Conservation (phyloP, 1,139 yeast species). For the Zhuliangozyma parablackwelliae region DNA sequence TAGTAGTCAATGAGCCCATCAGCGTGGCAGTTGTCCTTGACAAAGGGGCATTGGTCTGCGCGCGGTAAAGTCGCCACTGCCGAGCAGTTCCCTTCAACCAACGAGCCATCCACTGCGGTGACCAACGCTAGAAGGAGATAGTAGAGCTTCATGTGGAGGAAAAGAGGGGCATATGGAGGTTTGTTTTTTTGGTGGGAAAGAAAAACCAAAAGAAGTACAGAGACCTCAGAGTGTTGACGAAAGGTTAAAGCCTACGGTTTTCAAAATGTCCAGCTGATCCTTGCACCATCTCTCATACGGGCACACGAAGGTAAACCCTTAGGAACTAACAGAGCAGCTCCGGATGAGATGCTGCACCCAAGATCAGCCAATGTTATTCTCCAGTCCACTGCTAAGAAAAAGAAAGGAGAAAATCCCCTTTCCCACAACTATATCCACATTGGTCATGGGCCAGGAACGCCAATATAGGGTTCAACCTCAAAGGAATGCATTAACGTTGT, state of each 20-base stretch:
- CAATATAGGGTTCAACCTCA: slow-evolving; percentile 70
- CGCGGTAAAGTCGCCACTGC: slow-evolving; percentile 12
- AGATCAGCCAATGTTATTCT: slow-evolving; percentile 61
- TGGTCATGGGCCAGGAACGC: slow-evolving; percentile 75
- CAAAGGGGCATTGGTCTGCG: slow-evolving; percentile 42
- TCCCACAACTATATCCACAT: slow-evolving; percentile 51
- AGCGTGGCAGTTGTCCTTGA: slow-evolving; percentile 32
- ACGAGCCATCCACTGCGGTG: too few species aligned
- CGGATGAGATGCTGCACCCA: slow-evolving; percentile 79
- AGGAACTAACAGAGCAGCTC: slow-evolving; percentile 44
- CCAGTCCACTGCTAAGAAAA: slow-evolving; percentile 54
- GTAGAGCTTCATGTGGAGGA: too few species aligned
- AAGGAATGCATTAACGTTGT: slow-evolving; percentile 64
- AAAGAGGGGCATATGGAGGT: too few species aligned
- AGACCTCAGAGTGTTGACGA: too few species aligned
- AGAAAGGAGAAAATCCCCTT: slow-evolving; percentile 13
- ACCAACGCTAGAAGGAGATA: too few species aligned
- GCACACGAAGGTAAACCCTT: slow-evolving; percentile 81
- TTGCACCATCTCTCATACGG: slow-evolving; percentile 81
- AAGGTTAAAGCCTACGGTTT: background rate
- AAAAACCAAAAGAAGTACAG: too few species aligned
- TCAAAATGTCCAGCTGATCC: slow-evolving; percentile 59
- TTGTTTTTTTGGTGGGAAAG: too few species aligned
- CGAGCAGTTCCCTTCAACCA: background rate
- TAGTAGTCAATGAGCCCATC: slow-evolving; percentile 43